Conservation (phyloP, 2,329 filamentous ascomycete species). For the Ophiocordyceps robertsii region DNA sequence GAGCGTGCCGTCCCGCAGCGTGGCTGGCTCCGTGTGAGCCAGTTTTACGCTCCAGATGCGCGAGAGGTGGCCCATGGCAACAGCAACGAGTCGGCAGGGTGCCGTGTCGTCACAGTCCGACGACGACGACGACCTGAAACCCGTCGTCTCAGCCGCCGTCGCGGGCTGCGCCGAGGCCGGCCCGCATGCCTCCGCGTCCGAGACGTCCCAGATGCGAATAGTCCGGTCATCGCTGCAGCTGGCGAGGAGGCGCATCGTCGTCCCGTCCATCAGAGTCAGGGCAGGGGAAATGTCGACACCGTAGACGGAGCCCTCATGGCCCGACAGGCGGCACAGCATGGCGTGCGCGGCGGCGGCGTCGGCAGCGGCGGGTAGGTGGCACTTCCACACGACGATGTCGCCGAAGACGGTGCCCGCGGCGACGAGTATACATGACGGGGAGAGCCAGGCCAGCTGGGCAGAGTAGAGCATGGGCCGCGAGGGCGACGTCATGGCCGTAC, state of each 20-base stretch:
- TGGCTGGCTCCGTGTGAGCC: conserved; percentile 14
- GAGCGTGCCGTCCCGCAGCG: conserved; percentile 7
- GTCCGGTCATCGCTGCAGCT: conserved; percentile 95
- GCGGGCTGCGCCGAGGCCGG: not conserved
- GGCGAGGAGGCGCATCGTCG: conserved; percentile 50
- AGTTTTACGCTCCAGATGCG: conserved; percentile 84
- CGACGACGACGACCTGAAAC: conserved; percentile 37
- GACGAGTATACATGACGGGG: conserved; percentile 49
- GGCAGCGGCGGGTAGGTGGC: conserved; percentile 7
- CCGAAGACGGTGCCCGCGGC: conserved; percentile 90
- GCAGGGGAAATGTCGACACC: conserved; percentile 65
- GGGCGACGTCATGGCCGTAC: conserved; percentile 41
- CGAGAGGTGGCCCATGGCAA: conserved; percentile 74
- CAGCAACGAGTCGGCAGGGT: conserved; percentile 40
- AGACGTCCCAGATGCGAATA: conserved; percentile 76
- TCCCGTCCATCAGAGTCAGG: conserved; percentile 24
- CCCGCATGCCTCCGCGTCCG: conserved; percentile 25
- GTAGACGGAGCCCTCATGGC: conserved; percentile 89
- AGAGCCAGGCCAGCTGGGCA: conserved; percentile 56
- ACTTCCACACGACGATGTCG: conserved; percentile 44
- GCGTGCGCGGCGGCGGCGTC: conserved; percentile 1
- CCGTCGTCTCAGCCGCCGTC: conserved; percentile 33
- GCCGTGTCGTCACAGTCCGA: conserved; percentile 9
- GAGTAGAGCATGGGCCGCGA: conserved; percentile 82
- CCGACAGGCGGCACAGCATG: conserved; percentile 40